A percentile compares a stretch with the other conserved stretches of the same genome.
These are phyloP conservation scores for Quercus phellos DNA, from an alignment of 331 rosid species.

Conservation along the genomic window DNA sequence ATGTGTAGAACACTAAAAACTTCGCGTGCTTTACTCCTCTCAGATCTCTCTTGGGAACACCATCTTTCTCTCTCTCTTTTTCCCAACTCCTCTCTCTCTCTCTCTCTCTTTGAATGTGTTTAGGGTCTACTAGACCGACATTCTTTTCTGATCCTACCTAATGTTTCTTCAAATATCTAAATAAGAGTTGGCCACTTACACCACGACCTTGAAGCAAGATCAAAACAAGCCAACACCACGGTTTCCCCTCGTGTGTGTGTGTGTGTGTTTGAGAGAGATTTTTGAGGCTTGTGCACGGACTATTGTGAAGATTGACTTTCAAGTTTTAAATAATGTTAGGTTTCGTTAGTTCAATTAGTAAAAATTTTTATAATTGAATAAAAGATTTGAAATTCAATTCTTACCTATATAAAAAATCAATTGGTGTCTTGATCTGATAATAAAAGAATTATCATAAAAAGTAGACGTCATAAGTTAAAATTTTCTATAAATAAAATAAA, in stretches of 20 bases:
- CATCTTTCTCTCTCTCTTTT: slow-evolving; percentile 21
- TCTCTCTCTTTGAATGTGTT: background rate
- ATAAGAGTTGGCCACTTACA: slow-evolving; percentile 8
- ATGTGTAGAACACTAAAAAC: slow-evolving; percentile 43
- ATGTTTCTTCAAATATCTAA: slow-evolving; percentile 29
- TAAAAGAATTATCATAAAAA: too few relatives aligned
- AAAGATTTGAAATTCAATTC: rapidly evolving
- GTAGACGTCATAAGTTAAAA: rapidly evolving
- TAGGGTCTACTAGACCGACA: slow-evolving; percentile 40
- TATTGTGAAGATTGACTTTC: slow-evolving; percentile 23
- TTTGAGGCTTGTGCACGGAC: slow-evolving; percentile 19
- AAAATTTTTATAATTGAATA: rapidly evolving
- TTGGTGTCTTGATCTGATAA: rapidly evolving
- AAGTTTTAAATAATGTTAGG: background rate
- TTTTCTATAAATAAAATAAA: too few relatives aligned
- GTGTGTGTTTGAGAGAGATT: background rate
- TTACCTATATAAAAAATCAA: rapidly evolving
- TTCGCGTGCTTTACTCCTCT: slow-evolving; percentile 36
- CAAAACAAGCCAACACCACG: slow-evolving; percentile 1
- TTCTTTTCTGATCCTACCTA: slow-evolving; percentile 39
- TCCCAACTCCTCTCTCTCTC: slow-evolving; percentile 7
- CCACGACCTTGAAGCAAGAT: slow-evolving; percentile 23
- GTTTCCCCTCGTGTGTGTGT: background rate
- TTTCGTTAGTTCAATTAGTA: rapidly evolving
- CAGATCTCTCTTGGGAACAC: slow-evolving; percentile 28